Percentiles rank a stretch among this genome's conserved stretches.
phyloP scores from a whole-genome alignment of 2,329 filamentous ascomycete species.

The Paecilomyces sp. region DNA sequence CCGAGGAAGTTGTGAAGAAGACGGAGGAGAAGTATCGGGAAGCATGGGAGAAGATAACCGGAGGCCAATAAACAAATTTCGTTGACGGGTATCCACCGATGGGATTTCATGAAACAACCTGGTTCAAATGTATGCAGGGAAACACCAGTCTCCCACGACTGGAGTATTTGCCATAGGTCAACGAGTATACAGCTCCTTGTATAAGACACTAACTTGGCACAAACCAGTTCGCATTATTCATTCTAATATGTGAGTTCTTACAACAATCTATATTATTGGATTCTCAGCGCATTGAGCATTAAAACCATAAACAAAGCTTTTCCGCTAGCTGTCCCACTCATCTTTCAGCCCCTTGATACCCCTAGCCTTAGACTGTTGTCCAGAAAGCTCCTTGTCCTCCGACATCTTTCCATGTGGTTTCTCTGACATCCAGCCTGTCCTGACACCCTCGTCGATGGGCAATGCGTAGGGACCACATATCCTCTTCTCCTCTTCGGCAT shows the following conservation, averaged over 20 bases:
- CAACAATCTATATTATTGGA: neutral
- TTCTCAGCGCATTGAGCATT: neutral
- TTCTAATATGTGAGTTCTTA: neutral
- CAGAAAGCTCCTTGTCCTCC: neutral
- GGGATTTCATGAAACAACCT: neutral
- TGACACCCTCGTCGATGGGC: constrained; percentile 27
- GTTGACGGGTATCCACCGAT: neutral
- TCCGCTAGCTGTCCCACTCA: neutral
- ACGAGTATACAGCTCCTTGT: neutral
- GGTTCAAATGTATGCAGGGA: neutral
- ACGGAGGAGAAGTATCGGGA: constrained; percentile 70
- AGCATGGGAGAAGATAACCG: constrained; percentile 64
- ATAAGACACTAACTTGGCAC: neutral
- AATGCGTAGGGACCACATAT: constrained; percentile 34
- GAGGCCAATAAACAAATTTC: constrained; percentile 24
- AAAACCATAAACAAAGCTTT: neutral
- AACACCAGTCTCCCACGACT: neutral
- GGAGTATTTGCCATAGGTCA: neutral
- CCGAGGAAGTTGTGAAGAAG: constrained; percentile 60
- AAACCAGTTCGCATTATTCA: neutral
- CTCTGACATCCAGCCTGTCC: constrained; percentile 21
- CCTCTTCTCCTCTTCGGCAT: constrained; percentile 32
- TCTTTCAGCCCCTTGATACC: neutral
- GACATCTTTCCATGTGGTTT: constrained; percentile 18
- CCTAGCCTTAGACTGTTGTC: neutral